Evolutionary conservation across 768 basidiomycete species (phyloP).

Genomic region (Naematelia aurantialba): DNA sequence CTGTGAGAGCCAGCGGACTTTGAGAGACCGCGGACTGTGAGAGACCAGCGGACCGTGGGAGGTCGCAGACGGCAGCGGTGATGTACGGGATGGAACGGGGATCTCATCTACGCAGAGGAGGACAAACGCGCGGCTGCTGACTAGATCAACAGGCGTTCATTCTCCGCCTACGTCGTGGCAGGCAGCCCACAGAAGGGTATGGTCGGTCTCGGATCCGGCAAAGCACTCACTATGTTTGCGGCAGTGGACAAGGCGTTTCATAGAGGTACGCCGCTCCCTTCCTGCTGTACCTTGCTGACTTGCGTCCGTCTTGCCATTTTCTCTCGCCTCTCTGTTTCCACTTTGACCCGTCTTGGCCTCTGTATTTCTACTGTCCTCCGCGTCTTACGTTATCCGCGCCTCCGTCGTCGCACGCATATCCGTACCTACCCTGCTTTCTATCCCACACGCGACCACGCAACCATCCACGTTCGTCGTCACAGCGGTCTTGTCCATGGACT

Average conservation of each 20-base stretch:
- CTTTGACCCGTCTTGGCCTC: background rate
- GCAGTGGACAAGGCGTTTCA: slow-evolving; percentile 45
- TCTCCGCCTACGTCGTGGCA: slow-evolving; percentile 41
- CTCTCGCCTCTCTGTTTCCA: background rate
- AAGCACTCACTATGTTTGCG: slow-evolving; percentile 31
- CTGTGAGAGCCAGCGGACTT: too few relatives aligned
- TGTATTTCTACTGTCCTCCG: background rate
- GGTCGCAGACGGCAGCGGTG: too few relatives aligned
- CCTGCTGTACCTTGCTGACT: slow-evolving; percentile 6
- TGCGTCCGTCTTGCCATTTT: background rate
- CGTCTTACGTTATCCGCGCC: background rate
- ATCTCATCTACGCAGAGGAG: background rate
- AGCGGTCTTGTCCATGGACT: slow-evolving; percentile 86
- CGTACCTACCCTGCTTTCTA: background rate
- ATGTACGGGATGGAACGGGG: background rate
- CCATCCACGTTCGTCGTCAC: slow-evolving; percentile 56
- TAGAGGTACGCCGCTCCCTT: slow-evolving; percentile 30
- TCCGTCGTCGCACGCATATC: background rate
- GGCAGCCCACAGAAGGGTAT: slow-evolving; percentile 48
- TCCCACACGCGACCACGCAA: slow-evolving; percentile 29
- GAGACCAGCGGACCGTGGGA: too few relatives aligned
- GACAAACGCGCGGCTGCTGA: too few relatives aligned
- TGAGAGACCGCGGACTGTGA: too few relatives aligned
- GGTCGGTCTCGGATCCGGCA: slow-evolving; percentile 48
- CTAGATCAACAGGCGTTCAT: slow-evolving; percentile 23